Percentiles rank a stretch among this genome's conserved stretches.
Evolutionary conservation across 495 filamentous ascomycete genomes (phyloP).

Genomic region (Penicillium silybi): DNA sequence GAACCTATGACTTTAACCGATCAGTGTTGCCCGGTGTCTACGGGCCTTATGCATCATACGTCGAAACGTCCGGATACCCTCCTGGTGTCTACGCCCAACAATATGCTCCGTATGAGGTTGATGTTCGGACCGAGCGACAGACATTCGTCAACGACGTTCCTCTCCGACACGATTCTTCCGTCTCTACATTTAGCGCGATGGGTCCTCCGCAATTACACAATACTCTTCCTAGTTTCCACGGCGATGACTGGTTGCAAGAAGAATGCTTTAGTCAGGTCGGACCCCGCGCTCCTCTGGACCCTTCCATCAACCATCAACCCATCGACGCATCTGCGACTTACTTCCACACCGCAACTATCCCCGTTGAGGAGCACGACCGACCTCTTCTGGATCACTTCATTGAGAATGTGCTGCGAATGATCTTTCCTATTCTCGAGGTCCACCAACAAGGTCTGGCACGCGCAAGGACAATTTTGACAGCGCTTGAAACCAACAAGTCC

Average conservation of each 20-base stretch:
- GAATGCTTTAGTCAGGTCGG: constrained; percentile 53
- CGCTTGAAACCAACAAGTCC: constrained; percentile 83
- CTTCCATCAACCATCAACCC: neutral
- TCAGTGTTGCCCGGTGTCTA: constrained; percentile 53
- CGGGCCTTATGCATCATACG: constrained; percentile 55
- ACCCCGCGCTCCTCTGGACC: constrained; percentile 30
- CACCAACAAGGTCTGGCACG: constrained; percentile 78
- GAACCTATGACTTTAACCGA: constrained; percentile 72
- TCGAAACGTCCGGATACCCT: constrained; percentile 36
- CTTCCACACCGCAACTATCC: constrained; percentile 50
- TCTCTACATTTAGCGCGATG: constrained; percentile 83
- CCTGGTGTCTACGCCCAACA: constrained; percentile 35
- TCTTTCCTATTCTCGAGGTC: constrained; percentile 86
- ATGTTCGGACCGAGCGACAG: constrained; percentile 92
- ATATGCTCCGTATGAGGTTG: constrained; percentile 78
- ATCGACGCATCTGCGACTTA: too few species aligned
- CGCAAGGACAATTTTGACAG: constrained; percentile 75
- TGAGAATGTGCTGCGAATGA: constrained; percentile 76
- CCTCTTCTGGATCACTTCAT: constrained; percentile 90
- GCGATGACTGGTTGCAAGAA: constrained; percentile 73
- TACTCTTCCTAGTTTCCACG: constrained; percentile 61
- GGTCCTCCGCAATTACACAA: constrained; percentile 68
- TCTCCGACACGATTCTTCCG: constrained; percentile 73
- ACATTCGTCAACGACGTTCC: constrained; percentile 91
- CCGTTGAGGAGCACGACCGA: constrained; percentile 85